These are phyloP conservation scores for Cyberlindnera samutprakarnensis DNA, from an alignment of 805 yeast species.

Conservation along the genomic window DNA sequence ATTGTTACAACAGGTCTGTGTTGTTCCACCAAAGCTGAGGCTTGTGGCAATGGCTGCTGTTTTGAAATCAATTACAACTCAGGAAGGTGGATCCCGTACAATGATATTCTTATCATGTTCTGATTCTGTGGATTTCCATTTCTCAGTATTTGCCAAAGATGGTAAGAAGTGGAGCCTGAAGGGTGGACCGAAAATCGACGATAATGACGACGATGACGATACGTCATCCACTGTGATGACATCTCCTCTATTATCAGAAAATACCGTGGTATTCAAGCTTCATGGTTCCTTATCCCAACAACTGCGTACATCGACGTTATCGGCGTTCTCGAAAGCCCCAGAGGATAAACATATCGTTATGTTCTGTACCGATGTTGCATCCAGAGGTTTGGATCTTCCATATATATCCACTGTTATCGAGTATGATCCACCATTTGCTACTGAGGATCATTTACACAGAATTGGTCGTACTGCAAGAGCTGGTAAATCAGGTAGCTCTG, in stretches of 20 bases:
- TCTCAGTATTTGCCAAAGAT: conserved; percentile 57
- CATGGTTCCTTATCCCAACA: conserved; percentile 92
- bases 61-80: conserved; percentile 41
- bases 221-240: conserved; percentile 36
- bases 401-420: conserved; percentile 81
- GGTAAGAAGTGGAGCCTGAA: conserved; percentile 35
- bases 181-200: no score
- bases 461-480: conserved; percentile 98
- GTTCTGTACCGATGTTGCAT: conserved; percentile 95
- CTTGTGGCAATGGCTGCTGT: conserved; percentile 71
- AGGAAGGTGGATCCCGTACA: conserved; percentile 39
- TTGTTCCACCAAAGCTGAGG: conserved; percentile 89
- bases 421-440: conserved; percentile 89
- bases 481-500: conserved; percentile 77
- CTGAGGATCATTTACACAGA: conserved; percentile 93
- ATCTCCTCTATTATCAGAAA: conserved; percentile 41
- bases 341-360: conserved; percentile 54
- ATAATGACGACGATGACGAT: conserved; percentile 25
- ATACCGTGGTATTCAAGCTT: conserved; percentile 51
- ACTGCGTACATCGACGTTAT: conserved; percentile 64
- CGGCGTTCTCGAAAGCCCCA: conserved; percentile 29
- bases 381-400: conserved; percentile 93
- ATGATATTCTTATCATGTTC: conserved; percentile 91
- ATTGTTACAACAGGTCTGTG: conserved; percentile 67
- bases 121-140: conserved; percentile 94